phyloP scores from a whole-genome alignment of 345 rosid genomes.

The Camelina hispida region DNA sequence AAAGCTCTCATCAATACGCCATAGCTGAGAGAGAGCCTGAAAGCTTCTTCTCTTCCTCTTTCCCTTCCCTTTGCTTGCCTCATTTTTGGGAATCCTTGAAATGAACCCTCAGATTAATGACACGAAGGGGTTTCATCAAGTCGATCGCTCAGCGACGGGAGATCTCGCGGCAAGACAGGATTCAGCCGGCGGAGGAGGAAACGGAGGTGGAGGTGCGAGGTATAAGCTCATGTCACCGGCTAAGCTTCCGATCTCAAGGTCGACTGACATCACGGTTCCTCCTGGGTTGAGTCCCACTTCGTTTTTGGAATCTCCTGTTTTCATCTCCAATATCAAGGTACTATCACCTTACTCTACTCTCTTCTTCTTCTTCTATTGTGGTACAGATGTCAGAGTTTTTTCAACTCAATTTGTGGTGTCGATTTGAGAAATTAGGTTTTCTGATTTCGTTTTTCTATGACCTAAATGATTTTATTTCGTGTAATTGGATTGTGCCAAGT shows the following conservation, averaged over 20 bases:
- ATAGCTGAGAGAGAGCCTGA: conserved; percentile 13
- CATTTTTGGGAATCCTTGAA: neutral
- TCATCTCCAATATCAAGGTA: conserved; percentile 91
- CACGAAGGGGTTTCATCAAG: conserved; percentile 36
- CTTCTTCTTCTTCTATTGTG: neutral
- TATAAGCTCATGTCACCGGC: conserved; percentile 98
- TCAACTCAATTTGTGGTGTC: conserved; percentile 15
- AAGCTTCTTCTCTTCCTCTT: conserved; percentile 12
- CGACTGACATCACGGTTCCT: conserved; percentile 73
- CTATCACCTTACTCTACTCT: conserved; percentile 3
- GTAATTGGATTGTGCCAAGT: conserved; percentile 33
- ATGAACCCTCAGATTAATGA: conserved; percentile 49
- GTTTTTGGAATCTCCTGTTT: conserved; percentile 92
- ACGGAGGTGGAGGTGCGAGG: conserved; percentile 64
- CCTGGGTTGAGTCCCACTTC: conserved; percentile 94
- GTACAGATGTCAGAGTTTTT: conserved; percentile 1
- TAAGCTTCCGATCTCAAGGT: conserved; percentile 97
- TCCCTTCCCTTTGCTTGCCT: neutral
- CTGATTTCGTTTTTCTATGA: neutral
- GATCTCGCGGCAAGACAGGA: conserved; percentile 43
- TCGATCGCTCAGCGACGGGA: conserved; percentile 35
- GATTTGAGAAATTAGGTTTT: conserved; percentile 36
- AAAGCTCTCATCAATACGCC: conserved; percentile 19
- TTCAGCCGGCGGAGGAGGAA: conserved; percentile 31
- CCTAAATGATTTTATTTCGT: conserved; percentile 15